These are phyloP conservation scores for Nannochloropsis salina DNA, from an alignment of 108 stramenopile genomes.

Conservation along the genomic window DNA sequence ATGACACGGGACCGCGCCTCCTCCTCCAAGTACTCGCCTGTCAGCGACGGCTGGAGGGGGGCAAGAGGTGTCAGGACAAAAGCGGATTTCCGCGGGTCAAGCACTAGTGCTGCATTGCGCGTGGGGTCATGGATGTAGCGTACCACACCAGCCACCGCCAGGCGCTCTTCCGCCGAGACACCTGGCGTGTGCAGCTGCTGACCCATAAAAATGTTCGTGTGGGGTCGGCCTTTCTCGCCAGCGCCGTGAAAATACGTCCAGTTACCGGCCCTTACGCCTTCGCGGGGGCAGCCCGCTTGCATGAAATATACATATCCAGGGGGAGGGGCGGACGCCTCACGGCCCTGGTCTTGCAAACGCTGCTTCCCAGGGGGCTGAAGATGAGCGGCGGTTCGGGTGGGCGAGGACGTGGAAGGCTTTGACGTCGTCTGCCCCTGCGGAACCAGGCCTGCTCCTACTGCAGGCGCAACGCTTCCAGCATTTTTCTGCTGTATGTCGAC, in stretches of 20 bases:
- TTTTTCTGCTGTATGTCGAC: too few relatives aligned
- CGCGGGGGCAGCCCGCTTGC: slow-evolving; percentile 16
- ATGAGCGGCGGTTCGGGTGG: neutral
- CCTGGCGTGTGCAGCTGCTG: neutral
- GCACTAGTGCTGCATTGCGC: neutral
- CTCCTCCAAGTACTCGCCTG: neutral
- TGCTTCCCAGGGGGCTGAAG: too few relatives aligned
- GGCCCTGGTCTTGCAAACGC: neutral
- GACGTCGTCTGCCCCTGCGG: neutral
- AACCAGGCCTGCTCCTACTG: too few relatives aligned
- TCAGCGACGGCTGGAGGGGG: neutral
- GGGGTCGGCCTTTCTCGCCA: neutral
- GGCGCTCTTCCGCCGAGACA: neutral
- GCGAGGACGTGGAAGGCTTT: neutral
- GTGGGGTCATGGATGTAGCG: neutral
- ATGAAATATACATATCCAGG: neutral
- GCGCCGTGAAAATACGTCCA: slow-evolving; percentile 9
- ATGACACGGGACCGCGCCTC: neutral
- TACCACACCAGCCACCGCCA: neutral
- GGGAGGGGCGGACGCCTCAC: neutral
- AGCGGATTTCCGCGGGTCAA: neutral
- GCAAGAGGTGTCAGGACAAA: neutral
- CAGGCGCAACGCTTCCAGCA: too few relatives aligned
- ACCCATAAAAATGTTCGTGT: neutral
- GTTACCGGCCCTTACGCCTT: neutral